Base-by-base conservation (phyloP, 2,329 filamentous ascomycete species). In the Thelonectria rubi region DNA sequence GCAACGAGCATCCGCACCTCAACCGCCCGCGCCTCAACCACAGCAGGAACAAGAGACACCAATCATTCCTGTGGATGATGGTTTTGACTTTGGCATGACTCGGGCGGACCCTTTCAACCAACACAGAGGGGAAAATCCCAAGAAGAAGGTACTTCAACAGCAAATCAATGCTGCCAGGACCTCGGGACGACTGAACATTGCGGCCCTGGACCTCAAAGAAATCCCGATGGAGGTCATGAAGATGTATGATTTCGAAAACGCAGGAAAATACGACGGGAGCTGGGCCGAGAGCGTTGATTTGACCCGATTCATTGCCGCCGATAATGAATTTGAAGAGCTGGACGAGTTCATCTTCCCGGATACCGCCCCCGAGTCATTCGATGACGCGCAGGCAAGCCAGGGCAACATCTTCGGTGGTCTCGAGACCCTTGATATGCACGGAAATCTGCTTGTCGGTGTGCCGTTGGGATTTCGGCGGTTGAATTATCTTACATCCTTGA, bases 221-320 rank as follows among this genome's bases (percentile, higher is more conserved):
- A 91, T 99, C 3, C 95, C 95, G 0, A 77, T 86, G 1, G 92
- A 96, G 72, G 91, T 98, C 0, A 80, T 97, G 78, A 87, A 88
- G 56, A 98, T 98, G 94, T 98, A 97, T 74, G 91, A 93, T 69
- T 82, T 92, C 17, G 88, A 93, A 55, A 84, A 86, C 1, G 83
- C 88, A 57, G 86, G 89, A 39, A 82, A 81, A 12, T 80, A 84
- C 20, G 87, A 85, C 37, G 85, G 88, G 11, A 87, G 89, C 34
- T 98, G 95, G 95, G 93, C 93, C 2, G 94, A 98, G 76, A 90
- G 91, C 61, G 92, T 98, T 11, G 94, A 98, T 73, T 79, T 98
- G 47, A 91, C 89, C 1, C 88, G 91, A 63, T 88, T 98, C 51
- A 87, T 95, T 65, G 93, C 91, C 6, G 93, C 94, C 9, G 93